Conservation (phyloP, 1,284 basidiomycete genomes). For the Ustilago loliicola region DNA sequence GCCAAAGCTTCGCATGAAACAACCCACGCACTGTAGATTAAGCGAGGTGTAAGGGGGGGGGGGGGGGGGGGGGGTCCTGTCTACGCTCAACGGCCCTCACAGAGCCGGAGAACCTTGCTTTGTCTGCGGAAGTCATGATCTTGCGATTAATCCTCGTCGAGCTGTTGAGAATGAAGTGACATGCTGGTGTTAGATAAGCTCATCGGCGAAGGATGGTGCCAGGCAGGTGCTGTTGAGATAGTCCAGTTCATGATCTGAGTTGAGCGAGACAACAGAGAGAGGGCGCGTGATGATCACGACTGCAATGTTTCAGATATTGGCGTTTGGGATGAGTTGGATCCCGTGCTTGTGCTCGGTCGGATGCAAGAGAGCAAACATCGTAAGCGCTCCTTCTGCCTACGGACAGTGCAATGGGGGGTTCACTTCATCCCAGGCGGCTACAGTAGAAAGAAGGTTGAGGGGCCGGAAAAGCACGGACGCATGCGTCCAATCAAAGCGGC, state of each 20-base stretch:
- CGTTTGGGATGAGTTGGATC: background rate
- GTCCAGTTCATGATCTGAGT: background rate
- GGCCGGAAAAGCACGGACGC: slow-evolving; percentile 10
- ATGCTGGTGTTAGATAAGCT: no score
- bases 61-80: no score
- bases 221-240: background rate
- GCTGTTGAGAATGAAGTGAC: background rate
- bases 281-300: slow-evolving; percentile 9
- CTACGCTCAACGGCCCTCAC: background rate
- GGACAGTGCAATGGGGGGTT: background rate
- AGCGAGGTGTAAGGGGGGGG: slow-evolving; percentile 14
- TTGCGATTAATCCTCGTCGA: background rate
- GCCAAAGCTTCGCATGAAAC: slow-evolving; percentile 5
- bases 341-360: slow-evolving; percentile 2
- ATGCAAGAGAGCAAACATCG: background rate
- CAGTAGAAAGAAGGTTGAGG: background rate
- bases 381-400: background rate
- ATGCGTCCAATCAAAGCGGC: background rate
- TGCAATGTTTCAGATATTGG: slow-evolving; percentile 12
- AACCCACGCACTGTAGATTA: background rate
- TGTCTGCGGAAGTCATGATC: background rate
- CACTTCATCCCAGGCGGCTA: background rate
- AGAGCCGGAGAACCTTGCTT: slow-evolving; percentile 1
- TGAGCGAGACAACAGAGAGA: background rate
- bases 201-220: no score